Percentiles rank a stretch among this genome's conserved stretches.
These are phyloP conservation scores for Eimeria brunetti DNA, from an alignment of 169 alveolate genomes.

Conservation along the genomic window DNA sequence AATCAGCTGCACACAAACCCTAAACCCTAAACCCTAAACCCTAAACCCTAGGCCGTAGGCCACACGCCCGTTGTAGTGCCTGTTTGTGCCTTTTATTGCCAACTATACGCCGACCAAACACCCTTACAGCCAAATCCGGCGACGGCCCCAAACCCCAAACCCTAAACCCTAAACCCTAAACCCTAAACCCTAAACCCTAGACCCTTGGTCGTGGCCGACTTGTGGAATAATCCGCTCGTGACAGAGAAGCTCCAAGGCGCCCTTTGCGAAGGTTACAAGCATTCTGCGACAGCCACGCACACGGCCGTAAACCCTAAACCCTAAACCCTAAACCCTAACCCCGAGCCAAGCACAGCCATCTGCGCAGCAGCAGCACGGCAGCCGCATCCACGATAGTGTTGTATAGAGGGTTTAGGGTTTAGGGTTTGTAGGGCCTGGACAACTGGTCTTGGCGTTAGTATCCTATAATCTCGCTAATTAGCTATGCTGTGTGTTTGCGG, in stretches of 20 bases:
- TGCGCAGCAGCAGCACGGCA: background rate
- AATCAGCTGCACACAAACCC: slow-evolving; percentile 86
- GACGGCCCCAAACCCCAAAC: background rate
- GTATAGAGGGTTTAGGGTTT: too few species aligned
- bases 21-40: background rate
- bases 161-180: too few species aligned
- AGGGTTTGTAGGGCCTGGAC: too few species aligned
- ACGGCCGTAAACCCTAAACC: background rate
- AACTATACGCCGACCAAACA: background rate
- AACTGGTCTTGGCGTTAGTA: too few species aligned
- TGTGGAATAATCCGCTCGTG: slow-evolving; percentile 81
- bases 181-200: background rate
- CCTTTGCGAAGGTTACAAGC: slow-evolving; percentile 90
- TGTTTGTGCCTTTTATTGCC: too few species aligned
- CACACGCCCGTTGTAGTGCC: too few species aligned
- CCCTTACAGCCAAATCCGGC: background rate
- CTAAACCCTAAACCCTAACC: background rate
- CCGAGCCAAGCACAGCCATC: background rate
- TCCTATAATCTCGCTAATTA: too few species aligned
- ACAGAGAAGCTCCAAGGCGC: slow-evolving; percentile 90
- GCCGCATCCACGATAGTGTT: too few species aligned
- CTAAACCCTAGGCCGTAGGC: too few species aligned
- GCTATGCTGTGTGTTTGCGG: too few species aligned
- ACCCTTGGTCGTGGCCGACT: too few species aligned
- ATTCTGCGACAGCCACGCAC: background rate